Evolutionary conservation across 2,329 filamentous ascomycete genomes (phyloP).

Genomic region (Fusarium chlamydosporum): DNA sequence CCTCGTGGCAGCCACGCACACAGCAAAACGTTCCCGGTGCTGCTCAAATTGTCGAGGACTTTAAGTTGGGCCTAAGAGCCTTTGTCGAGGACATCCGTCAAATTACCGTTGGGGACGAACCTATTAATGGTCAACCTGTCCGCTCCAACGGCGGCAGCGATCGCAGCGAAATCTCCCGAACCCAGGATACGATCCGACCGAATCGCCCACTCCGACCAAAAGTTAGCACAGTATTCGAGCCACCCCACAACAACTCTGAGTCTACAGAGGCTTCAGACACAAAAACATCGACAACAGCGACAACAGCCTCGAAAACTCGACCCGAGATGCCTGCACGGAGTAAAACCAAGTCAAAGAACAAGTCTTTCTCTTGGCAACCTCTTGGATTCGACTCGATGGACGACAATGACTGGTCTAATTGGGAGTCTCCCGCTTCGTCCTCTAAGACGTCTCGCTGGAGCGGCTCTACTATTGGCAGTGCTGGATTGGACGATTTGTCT

Average conservation of each 20-base stretch:
- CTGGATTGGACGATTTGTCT: conserved; percentile 60
- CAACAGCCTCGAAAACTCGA: conserved; percentile 54
- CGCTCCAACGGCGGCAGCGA: conserved; percentile 44
- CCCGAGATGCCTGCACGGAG: conserved; percentile 49
- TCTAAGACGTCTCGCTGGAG: conserved; percentile 73
- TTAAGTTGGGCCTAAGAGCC: conserved; percentile 90
- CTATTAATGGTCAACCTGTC: conserved; percentile 68
- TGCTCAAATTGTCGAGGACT: conserved; percentile 89
- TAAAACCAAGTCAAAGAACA: conserved; percentile 61
- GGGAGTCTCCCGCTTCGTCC: conserved; percentile 69
- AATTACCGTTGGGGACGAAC: conserved; percentile 95
- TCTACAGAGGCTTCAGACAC: conserved; percentile 15
- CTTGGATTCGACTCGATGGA: conserved; percentile 69
- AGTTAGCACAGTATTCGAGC: conserved; percentile 60
- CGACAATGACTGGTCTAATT: conserved; percentile 75
- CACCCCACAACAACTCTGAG: conserved; percentile 47
- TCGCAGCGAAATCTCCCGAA: conserved; percentile 45
- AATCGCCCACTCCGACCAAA: conserved; percentile 59
- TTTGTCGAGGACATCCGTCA: conserved; percentile 97
- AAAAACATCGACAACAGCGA: conserved; percentile 47
- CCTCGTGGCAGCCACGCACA: conserved; percentile 70
- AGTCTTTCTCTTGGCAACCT: conserved; percentile 73
- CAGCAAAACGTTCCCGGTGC: conserved; percentile 62
- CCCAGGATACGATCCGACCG: conserved; percentile 65
- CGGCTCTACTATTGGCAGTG: conserved; percentile 68